These are phyloP conservation scores for Nelumbo lutea DNA, from an alignment of 164 flowering plant genomes.

Conservation along the genomic window DNA sequence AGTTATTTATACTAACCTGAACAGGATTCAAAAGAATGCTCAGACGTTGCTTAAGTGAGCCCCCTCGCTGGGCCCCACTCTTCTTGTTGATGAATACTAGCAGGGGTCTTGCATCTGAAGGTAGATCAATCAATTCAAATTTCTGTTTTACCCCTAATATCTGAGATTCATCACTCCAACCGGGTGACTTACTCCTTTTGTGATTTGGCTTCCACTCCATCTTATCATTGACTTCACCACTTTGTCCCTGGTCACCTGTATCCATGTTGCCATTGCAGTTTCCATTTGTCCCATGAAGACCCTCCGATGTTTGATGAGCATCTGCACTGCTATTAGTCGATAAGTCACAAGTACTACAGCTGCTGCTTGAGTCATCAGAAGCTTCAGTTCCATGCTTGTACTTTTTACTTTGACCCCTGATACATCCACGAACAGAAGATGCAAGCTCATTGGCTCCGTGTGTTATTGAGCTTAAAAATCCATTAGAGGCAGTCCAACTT, in stretches of 20 bases:
- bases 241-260: slow-evolving; percentile 19
- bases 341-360: slow-evolving; percentile 35
- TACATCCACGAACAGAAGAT: slow-evolving; percentile 78
- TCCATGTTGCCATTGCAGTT: slow-evolving; percentile 36
- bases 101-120: slow-evolving; percentile 86
- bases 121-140: slow-evolving; percentile 74
- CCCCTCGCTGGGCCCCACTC: slow-evolving; percentile 94
- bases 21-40: slow-evolving; percentile 88
- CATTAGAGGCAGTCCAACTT: slow-evolving; percentile 39
- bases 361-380: slow-evolving; percentile 47
- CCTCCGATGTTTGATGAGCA: slow-evolving; percentile 31
- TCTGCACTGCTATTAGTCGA: slow-evolving; percentile 56
- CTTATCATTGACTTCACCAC: slow-evolving; percentile 35
- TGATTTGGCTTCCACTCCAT: slow-evolving; percentile 35
- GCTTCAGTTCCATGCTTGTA: slow-evolving; percentile 58
- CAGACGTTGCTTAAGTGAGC: slow-evolving; percentile 72
- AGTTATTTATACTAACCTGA: slow-evolving; percentile 50
- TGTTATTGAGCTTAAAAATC: slow-evolving; percentile 82
- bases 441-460: slow-evolving; percentile 98
- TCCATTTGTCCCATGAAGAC: slow-evolving; percentile 40
- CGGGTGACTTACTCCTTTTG: slow-evolving; percentile 36
- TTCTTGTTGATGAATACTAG: slow-evolving; percentile 91
- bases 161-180: slow-evolving; percentile 56
- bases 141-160: slow-evolving; percentile 41
- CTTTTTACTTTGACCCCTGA: slow-evolving; percentile 74